A percentile compares a stretch with the other conserved stretches of the same genome.
phyloP scores from a whole-genome alignment of 805 yeast genomes.

The Metschnikowia colocasiae region DNA sequence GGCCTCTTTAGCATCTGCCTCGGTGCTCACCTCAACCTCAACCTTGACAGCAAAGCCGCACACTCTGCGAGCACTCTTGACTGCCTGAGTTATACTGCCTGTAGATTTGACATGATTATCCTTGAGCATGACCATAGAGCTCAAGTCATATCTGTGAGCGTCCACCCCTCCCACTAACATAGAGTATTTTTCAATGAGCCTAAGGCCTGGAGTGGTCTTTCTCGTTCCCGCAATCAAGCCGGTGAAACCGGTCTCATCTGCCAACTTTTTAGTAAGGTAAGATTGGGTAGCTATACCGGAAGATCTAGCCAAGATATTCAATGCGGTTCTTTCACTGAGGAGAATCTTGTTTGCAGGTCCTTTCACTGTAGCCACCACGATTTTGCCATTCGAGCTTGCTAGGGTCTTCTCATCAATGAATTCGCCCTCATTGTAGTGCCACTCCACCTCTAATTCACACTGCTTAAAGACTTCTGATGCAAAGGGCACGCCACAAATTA shows the following conservation, averaged over 20 bases:
- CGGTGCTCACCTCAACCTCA: conserved; percentile 88
- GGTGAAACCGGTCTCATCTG: conserved; percentile 62
- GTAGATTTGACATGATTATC: conserved; percentile 93
- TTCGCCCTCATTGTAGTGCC: conserved; percentile 73
- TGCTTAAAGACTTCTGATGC: conserved; percentile 80
- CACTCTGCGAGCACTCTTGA: conserved; percentile 66
- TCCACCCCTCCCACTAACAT: conserved; percentile 96
- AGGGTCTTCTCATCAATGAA: conserved; percentile 41
- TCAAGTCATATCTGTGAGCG: conserved; percentile 84
- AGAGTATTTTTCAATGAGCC: conserved; percentile 84
- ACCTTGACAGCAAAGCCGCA: conserved; percentile 88
- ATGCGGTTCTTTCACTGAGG: conserved; percentile 80
- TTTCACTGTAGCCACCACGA: conserved; percentile 69
- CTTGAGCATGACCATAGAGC: conserved; percentile 93
- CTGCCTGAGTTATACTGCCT: conserved; percentile 87
- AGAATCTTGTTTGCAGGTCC: conserved; percentile 81
- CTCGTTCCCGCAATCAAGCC: conserved; percentile 95
- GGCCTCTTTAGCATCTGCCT: conserved; percentile 86
- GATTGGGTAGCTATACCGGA: conserved; percentile 88
- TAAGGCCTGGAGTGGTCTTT: conserved; percentile 94
- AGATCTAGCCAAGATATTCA: conserved; percentile 75
- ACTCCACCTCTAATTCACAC: conserved; percentile 64
- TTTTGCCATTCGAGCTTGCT: conserved; percentile 46
- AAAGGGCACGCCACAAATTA: conserved; percentile 84
- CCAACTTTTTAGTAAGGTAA: conserved; percentile 50